Evolutionary conservation across 805 yeast species (phyloP).

Genomic region (Lachancea dasiensis): DNA sequence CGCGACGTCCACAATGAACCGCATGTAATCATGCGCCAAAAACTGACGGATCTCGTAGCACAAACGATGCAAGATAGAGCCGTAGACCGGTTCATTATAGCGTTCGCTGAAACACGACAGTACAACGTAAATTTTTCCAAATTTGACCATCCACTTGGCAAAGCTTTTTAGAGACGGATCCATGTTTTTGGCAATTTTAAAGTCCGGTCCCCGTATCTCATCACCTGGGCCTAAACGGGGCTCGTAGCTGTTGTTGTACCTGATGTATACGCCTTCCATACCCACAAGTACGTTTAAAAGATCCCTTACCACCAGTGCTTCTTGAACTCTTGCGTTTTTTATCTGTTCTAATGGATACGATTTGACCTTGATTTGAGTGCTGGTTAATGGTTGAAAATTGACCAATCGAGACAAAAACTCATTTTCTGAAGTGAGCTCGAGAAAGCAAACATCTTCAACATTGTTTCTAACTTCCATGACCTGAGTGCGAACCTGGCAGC

Average conservation of each 20-base stretch:
- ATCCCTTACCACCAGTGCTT: constrained; percentile 67
- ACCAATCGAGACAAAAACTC: constrained; percentile 7
- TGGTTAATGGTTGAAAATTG: constrained; percentile 8
- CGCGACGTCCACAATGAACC: constrained; percentile 36
- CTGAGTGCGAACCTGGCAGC: too few species aligned
- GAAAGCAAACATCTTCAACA: constrained; percentile 1
- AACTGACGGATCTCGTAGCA: constrained; percentile 52
- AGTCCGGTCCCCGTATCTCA: constrained; percentile 50
- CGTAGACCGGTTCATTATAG: constrained; percentile 52
- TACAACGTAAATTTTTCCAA: constrained; percentile 59
- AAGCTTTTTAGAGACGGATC: constrained; percentile 71
- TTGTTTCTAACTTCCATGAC: constrained; percentile 7
- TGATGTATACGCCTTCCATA: constrained; percentile 69
- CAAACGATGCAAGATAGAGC: constrained; percentile 68
- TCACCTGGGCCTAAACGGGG: constrained; percentile 26
- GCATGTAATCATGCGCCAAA: constrained; percentile 34
- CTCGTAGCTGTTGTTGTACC: constrained; percentile 58
- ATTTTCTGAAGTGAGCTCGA: neutral
- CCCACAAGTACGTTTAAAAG: constrained; percentile 63
- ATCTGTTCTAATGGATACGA: constrained; percentile 44
- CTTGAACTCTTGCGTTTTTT: constrained; percentile 53
- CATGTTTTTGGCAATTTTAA: constrained; percentile 60
- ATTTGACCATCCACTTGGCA: constrained; percentile 50
- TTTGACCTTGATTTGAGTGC: constrained; percentile 29
- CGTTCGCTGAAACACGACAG: constrained; percentile 54